phyloP scores from a whole-genome alignment of 345 rosid genomes.

The Eucalyptus melliodora region DNA sequence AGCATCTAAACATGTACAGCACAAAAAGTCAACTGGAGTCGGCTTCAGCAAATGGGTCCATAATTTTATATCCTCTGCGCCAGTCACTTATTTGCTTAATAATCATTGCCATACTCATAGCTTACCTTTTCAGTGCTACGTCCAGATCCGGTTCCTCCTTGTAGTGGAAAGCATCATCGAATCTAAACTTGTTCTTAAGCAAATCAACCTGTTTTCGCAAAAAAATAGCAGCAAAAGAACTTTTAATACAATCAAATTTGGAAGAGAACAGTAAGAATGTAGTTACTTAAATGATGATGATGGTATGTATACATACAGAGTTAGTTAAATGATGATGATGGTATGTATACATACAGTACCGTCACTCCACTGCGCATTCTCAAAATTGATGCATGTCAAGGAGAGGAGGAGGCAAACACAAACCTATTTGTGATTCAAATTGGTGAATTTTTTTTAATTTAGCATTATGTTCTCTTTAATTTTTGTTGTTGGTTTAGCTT shows the following conservation, averaged over 20 bases:
- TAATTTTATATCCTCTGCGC: neutral
- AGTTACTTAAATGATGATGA: neutral
- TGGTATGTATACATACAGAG: neutral
- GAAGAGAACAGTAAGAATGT: neutral
- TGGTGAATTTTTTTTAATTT: too few species aligned
- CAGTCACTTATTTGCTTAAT: neutral
- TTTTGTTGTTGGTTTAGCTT: too few species aligned
- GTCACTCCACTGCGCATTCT: neutral
- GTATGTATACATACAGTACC: neutral
- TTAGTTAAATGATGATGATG: neutral
- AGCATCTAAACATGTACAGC: slow-evolving; percentile 1
- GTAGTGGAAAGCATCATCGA: slow-evolving; percentile 71
- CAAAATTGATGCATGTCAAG: neutral
- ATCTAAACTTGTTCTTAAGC: slow-evolving; percentile 49
- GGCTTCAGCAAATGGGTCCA: neutral
- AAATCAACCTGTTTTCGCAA: slow-evolving; percentile 33
- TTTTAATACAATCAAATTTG: neutral
- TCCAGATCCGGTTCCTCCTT: slow-evolving; percentile 41
- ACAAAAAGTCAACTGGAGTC: neutral
- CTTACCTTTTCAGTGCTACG: slow-evolving; percentile 51
- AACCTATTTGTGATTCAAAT: too few species aligned
- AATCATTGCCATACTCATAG: neutral
- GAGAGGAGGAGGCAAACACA: too few species aligned
- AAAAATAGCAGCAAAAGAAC: neutral
- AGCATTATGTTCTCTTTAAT: too few species aligned